Conservation (phyloP, 805 yeast species). For the Cyberlindnera galapagoensis region DNA sequence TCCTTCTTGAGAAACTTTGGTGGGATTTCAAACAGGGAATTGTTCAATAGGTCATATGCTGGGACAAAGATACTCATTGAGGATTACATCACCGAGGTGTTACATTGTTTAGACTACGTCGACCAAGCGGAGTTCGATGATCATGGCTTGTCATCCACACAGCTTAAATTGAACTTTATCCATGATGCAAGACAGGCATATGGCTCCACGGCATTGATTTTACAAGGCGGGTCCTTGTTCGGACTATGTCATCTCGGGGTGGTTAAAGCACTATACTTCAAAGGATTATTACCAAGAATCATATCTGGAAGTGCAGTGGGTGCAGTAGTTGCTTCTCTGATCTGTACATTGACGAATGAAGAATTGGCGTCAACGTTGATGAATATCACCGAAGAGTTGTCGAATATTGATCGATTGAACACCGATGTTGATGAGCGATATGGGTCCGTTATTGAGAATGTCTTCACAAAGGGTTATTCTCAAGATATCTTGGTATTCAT, state of each 20-base stretch:
- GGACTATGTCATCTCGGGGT: conserved; percentile 95
- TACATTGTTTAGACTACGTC: conserved; percentile 57
- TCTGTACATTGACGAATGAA: conserved; percentile 64
- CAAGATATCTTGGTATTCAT: conserved; percentile 78
- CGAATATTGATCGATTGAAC: conserved; percentile 35
- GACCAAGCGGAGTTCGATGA: conserved; percentile 30
- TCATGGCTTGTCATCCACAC: conserved; percentile 32
- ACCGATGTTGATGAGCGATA: conserved; percentile 52
- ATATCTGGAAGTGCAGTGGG: conserved; percentile 93
- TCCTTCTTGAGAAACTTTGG: conserved; percentile 89
- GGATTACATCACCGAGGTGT: conserved; percentile 73
- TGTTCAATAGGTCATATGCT: conserved; percentile 74
- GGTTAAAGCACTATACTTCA: conserved; percentile 70
- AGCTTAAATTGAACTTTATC: conserved; percentile 64
- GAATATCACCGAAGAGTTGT: conserved; percentile 36
- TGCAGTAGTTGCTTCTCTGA: conserved; percentile 83
- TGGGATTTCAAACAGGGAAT: conserved; percentile 71
- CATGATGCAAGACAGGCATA: conserved; percentile 81
- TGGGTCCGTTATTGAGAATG: conserved; percentile 68
- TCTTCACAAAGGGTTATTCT: conserved; percentile 74
- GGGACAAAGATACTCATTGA: conserved; percentile 91
- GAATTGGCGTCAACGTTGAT: conserved; percentile 45
- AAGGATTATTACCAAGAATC: conserved; percentile 74
- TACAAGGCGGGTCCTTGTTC: conserved; percentile 94
- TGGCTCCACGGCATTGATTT: conserved; percentile 83